Percentiles rank a stretch among this genome's conserved stretches.
Evolutionary conservation across 148 eudicot species (phyloP).

Genomic region (Chenopodium album): DNA sequence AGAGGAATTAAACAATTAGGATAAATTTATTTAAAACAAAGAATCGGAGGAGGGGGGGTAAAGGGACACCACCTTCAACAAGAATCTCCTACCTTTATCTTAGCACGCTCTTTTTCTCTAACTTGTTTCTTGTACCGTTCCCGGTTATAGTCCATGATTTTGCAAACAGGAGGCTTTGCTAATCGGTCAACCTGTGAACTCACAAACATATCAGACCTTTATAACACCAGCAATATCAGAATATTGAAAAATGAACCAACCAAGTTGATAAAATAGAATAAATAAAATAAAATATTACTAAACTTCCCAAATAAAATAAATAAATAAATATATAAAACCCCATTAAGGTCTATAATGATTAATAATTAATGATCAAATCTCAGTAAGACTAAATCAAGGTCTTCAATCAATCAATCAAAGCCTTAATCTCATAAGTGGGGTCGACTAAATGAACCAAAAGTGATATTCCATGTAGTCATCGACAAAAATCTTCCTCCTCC

Average conservation of each 20-base stretch:
- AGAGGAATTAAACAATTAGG: neutral
- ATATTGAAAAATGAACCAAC: neutral
- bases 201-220: neutral
- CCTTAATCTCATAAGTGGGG: too few species aligned
- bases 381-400: neutral
- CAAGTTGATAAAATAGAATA: neutral
- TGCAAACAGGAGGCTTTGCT: constrained; percentile 79
- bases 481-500: too few species aligned
- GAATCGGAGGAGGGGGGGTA: neutral
- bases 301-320: neutral
- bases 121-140: constrained; percentile 54
- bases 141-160: constrained; percentile 58
- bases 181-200: constrained; percentile 54
- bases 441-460: too few species aligned
- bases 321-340: neutral
- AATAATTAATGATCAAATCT: neutral
- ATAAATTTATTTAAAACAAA: neutral
- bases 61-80: neutral
- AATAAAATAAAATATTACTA: neutral
- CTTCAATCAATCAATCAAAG: neutral
- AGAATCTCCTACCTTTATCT: constrained; percentile 52
- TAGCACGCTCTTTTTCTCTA: constrained; percentile 55
- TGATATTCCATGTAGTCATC: too few species aligned
- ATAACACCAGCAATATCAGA: neutral
- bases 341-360: neutral